These are phyloP conservation scores for Canariomyces notabilis DNA, from an alignment of 2,329 filamentous ascomycete species.

Conservation along the genomic window DNA sequence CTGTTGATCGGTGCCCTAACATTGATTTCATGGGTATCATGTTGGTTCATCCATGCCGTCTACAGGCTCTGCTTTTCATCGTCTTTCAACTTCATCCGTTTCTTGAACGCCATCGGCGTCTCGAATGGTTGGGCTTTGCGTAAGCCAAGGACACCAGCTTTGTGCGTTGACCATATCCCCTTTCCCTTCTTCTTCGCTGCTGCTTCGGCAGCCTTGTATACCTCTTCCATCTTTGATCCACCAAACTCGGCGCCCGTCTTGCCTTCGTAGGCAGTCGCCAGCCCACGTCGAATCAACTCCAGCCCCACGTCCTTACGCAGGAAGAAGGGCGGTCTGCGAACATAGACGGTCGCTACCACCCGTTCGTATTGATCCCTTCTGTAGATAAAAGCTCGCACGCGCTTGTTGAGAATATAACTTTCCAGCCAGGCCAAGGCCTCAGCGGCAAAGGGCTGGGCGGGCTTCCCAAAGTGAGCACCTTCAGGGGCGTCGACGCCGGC, in stretches of 20 bases:
- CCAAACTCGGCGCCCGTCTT: conserved; percentile 89
- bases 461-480: conserved; percentile 82
- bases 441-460: conserved; percentile 74
- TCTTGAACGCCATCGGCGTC: conserved; percentile 86
- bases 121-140: conserved; percentile 44
- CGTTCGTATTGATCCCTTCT: conserved; percentile 88
- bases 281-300: conserved; percentile 79
- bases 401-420: conserved; percentile 62
- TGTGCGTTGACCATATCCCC: conserved; percentile 71
- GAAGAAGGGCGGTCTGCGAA: conserved; percentile 56
- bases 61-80: conserved; percentile 25
- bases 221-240: conserved; percentile 50
- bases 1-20: neutral
- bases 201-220: conserved; percentile 62
- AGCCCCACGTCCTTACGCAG: conserved; percentile 72
- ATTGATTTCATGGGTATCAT: conserved; percentile 18
- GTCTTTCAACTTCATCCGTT: conserved; percentile 36
- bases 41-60: conserved; percentile 13
- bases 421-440: conserved; percentile 83
- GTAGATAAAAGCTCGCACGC: conserved; percentile 78
- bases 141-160: conserved; percentile 35
- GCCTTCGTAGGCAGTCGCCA: conserved; percentile 91
- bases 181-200: conserved; percentile 58
- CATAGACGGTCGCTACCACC: conserved; percentile 78
- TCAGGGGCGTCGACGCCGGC: conserved; percentile 94